Base-by-base conservation (phyloP, 176 grass and related monocot species). In the Oryza coarctata region DNA sequence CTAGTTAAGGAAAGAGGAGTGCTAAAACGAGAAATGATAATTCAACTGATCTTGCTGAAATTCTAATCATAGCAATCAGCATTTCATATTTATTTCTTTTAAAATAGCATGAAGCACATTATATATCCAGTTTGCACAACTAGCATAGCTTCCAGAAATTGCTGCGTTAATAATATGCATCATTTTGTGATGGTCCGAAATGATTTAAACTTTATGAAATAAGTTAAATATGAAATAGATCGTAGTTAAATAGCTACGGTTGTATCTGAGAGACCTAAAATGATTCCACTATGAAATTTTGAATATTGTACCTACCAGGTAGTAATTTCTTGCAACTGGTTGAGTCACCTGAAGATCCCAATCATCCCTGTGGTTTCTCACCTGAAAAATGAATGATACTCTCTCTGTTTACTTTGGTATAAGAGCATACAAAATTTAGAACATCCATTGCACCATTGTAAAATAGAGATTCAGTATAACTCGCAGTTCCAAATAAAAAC, bases 311-410 rank as follows among this genome's bases (percentile, higher is more conserved):
- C 78, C 38, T 97, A 97, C 94, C 32, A 89, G 94, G 20, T 97
- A 97, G 84, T 97, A 97, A 72, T 97, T 97, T 92, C 94, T 92
- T 58, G 94, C 85, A 80, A 97, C 84, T 40, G 92, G 86, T 76
- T 97, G 90, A 85, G 92, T 90, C 60, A 97, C 81, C 50, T 92
- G 26, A 85, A 97, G 89, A 68, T 94, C 72, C 94, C 94, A 97
- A 83, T 97, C 94, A 34, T 92, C 83, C 78, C 94, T 90, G 85
- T 92, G 84, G 83, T 97, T 80, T 79, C 92, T 83, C 28, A 92
- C 88, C 94, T 97, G 81, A 36, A 94, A n/a, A 78, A 78, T 33
- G 60, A 72, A 78, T 23, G 39, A 71, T 85, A 63, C 75, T 86
- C 7, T 84, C n/a, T 18, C 45, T 70, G 13, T 92, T n/a, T n/a